A percentile compares a stretch with the other conserved stretches of the same genome.
phyloP scores from a whole-genome alignment of 73 alveolate genomes.

The Symbiodinium pilosum region DNA sequence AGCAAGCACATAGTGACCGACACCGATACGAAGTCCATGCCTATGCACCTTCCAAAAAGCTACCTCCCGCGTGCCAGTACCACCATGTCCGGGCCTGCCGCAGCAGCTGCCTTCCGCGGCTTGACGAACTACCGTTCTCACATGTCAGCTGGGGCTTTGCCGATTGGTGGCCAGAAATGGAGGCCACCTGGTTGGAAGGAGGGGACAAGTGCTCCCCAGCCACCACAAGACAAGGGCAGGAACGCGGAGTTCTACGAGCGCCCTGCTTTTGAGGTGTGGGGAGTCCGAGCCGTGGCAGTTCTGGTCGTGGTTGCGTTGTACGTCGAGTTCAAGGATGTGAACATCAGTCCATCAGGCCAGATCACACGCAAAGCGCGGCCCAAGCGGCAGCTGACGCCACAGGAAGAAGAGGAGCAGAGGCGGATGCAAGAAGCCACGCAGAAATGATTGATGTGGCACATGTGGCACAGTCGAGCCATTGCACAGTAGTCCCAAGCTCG shows the following conservation, averaged over 20 bases:
- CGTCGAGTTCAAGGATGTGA: constrained; percentile 68
- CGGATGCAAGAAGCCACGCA: not conserved
- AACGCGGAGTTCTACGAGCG: constrained; percentile 32
- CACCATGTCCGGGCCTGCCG: constrained; percentile 15
- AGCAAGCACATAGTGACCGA: constrained; percentile 45
- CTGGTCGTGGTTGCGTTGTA: constrained; percentile 54
- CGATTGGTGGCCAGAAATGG: constrained; percentile 34
- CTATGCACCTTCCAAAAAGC: constrained; percentile 54
- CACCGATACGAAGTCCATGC: constrained; percentile 8
- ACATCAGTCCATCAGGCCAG: constrained; percentile 66
- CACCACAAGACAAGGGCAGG: not conserved
- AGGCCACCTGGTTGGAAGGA: constrained; percentile 91
- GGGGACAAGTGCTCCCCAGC: not conserved
- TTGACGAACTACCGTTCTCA: not conserved
- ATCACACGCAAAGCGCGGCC: constrained; percentile 69
- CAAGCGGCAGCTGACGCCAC: constrained; percentile 37
- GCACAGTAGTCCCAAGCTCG: too few relatives aligned
- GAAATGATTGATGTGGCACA: not conserved
- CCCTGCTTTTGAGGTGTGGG: constrained; percentile 82
- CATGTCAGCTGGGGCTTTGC: constrained; percentile 10
- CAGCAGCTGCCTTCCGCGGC: constrained; percentile 79
- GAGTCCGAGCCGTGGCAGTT: constrained; percentile 40
- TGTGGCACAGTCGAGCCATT: not conserved
- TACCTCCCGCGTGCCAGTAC: constrained; percentile 43
- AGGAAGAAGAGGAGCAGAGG: constrained; percentile 63